These are phyloP conservation scores for Medicago lupulina DNA, from an alignment of 306 rosid genomes.

Conservation along the genomic window DNA sequence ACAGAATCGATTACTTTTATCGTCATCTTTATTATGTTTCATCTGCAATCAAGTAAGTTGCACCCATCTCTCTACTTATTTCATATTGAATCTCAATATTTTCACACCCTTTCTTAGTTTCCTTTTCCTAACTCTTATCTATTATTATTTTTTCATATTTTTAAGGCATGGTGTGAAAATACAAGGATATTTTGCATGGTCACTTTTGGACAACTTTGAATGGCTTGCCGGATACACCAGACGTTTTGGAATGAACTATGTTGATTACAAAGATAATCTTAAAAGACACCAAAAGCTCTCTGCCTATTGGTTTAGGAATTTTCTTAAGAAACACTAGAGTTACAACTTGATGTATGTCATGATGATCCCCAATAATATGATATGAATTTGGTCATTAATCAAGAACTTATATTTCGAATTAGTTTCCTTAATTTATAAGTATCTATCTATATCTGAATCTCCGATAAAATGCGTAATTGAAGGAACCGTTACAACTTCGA, in stretches of 20 bases:
- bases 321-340: conserved; percentile 42
- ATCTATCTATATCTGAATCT: no score
- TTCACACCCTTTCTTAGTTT: neutral
- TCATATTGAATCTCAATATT: neutral
- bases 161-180: conserved; percentile 57
- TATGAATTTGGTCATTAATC: no score
- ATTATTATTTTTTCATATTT: conserved; percentile 28
- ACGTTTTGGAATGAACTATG: conserved; percentile 61
- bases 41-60: neutral
- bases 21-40: conserved; percentile 5
- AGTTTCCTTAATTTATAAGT: no score
- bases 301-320: conserved; percentile 61
- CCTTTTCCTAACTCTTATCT: neutral
- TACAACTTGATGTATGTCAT: no score
- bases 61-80: neutral
- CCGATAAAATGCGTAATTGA: no score
- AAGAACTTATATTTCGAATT: no score
- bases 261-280: conserved; percentile 55
- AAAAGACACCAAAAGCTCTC: conserved; percentile 61
- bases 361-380: no score
- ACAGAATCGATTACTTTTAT: conserved; percentile 1
- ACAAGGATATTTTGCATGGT: conserved; percentile 70
- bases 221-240: conserved; percentile 52
- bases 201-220: conserved; percentile 67
- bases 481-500: no score